A percentile compares a stretch with the other conserved stretches of the same genome.
Conservation (phyloP, 2,329 filamentous ascomycete genomes). For the Trematosphaeria pertusa region DNA sequence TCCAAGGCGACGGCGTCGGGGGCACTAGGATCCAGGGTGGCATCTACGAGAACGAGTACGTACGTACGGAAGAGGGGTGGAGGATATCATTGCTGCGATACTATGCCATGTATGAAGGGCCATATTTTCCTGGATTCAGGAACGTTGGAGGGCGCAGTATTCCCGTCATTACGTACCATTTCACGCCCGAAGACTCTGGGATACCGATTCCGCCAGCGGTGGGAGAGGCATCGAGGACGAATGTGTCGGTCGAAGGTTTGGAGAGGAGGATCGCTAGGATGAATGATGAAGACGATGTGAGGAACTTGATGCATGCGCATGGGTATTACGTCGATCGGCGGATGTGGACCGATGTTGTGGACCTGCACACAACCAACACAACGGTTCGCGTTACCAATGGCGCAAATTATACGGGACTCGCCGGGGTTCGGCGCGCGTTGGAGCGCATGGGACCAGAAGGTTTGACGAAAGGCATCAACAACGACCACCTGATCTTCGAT, state of each 20-base stretch:
- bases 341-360: constrained; percentile 35
- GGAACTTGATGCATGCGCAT: constrained; percentile 32
- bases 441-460: constrained; percentile 31
- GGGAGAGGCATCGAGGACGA: constrained; percentile 13
- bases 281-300: constrained; percentile 33
- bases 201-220: constrained; percentile 22
- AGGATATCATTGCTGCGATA: constrained; percentile 26
- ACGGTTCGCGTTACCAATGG: constrained; percentile 15
- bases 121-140: constrained; percentile 27
- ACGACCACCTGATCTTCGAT: constrained; percentile 34
- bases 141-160: constrained; percentile 24
- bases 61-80: constrained; percentile 19
- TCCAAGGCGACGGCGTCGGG: constrained; percentile 27
- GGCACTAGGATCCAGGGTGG: constrained; percentile 29
- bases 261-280: constrained; percentile 20
- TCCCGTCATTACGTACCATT: constrained; percentile 31
- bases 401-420: constrained; percentile 15
- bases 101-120: constrained; percentile 28
- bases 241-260: constrained; percentile 19
- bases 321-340: constrained; percentile 33
- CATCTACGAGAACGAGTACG: constrained; percentile 33
- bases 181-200: constrained; percentile 26
- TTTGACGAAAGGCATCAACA: constrained; percentile 29
- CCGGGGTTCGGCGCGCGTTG: constrained; percentile 20
- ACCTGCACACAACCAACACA: constrained; percentile 24